phyloP scores from a whole-genome alignment of 306 rosid genomes.

The Cucurbita pepo region DNA sequence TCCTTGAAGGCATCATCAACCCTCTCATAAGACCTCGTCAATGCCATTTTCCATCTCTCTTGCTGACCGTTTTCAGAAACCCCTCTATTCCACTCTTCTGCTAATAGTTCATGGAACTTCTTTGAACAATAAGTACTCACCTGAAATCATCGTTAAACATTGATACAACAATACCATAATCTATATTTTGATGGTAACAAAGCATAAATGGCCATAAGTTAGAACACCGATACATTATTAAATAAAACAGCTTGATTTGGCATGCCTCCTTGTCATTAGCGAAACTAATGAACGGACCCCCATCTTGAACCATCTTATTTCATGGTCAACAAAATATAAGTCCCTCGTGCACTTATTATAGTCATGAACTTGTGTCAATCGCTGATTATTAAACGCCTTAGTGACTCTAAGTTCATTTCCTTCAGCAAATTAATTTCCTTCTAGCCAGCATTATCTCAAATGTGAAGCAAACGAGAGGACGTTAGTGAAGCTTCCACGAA shows the following conservation, averaged over 20 bases:
- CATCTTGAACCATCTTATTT: too few species aligned
- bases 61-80: neutral
- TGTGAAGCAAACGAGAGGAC: neutral
- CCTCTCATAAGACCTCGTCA: neutral
- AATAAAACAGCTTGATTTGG: too few species aligned
- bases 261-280: too few species aligned
- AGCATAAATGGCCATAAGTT: too few species aligned
- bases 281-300: too few species aligned
- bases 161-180: too few species aligned
- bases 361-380: too few species aligned
- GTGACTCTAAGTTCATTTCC: neutral
- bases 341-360: neutral
- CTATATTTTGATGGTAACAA: too few species aligned
- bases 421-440: neutral
- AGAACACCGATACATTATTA: too few species aligned
- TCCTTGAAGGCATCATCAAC: conserved; percentile 7
- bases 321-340: too few species aligned
- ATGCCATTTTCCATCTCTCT: neutral
- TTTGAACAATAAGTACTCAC: conserved; percentile 5
- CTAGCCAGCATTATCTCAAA: neutral
- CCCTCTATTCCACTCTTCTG: neutral
- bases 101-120: conserved; percentile 6
- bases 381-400: too few species aligned
- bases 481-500: neutral
- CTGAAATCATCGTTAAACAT: neutral